Base-by-base conservation (phyloP, 306 rosid species). In the Chamaecrista fasciculata region DNA sequence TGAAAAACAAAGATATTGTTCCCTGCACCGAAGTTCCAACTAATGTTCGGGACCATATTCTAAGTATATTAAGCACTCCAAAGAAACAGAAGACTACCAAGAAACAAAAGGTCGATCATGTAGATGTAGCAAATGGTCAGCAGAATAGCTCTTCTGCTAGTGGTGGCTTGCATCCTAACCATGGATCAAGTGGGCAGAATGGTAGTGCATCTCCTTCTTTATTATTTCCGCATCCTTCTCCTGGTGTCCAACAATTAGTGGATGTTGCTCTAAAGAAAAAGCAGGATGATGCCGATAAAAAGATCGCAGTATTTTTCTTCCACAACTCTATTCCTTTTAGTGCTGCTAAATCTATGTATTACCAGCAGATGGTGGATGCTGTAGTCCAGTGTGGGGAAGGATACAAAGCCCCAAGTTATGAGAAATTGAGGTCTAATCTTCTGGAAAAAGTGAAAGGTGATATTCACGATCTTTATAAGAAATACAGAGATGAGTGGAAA, bases 331-430 rank as follows among this genome's bases (percentile, higher is more conserved):
- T 89, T 75, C 89, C 91, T 67, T 78, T 85, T 26, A 75, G 80
- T 79, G 91, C 86, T 64, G 73, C 93, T 37, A 89, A 85, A 79
- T 85, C 87, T 72, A 29, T 79, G 61, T 83, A 73, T 76, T 86
- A 85, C 76, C 89, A 78, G 71, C 91, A 89, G 74, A 89, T 89
- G 93, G 83, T 86, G 76, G 73, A 85, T 76, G 86, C 89, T 49
- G 58, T 89, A 37, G 85, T 82, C 33, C 86, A 81, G 40, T 79
- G 83, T 40, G 91, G 87, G 67, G 82, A 66, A 16, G 88, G 90
- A n/a, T 89, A 89, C 80, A 77, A 76, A 78, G 91, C 87, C 52
- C 93, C 96, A n/a, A 76, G 82, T 77, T 83, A 64, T 69, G 91
- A 86, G 69, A 80, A 78, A 70, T 51, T 89, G 37, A 78, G 76